Base-by-base conservation (phyloP, 306 rosid genomes). In the Vicia sativa region DNA sequence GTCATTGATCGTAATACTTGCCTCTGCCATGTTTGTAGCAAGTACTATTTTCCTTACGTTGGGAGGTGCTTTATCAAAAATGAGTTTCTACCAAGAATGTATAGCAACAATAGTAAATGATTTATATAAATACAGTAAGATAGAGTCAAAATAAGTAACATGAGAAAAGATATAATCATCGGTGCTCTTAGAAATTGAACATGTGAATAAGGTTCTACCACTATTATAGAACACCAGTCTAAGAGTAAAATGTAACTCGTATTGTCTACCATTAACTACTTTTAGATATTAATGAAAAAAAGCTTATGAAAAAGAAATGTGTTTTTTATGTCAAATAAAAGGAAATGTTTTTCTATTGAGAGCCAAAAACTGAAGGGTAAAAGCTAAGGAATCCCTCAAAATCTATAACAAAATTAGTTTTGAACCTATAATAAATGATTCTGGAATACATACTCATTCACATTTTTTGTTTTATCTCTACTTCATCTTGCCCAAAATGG, bases 11-110 rank as follows among this genome's bases (percentile, higher is more conserved):
- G 98, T 92, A 78, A 92, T 92, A 80, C 98, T 87, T 62, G 98
- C 98, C 86, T 92, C 98, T 50, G 98, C 98, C 96, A 92, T 92
- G 81, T 92, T 92, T 56, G 98, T 92, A 35, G 98, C 96, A 65
- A 92, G 92, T 76, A 92, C 85, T 18, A 92, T 77, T 89, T 92
- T 92, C 46, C 96, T 91, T 23, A 92, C 86, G 77, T 89, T 92
- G 62, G 90, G 89, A 65, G 89, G 92, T 3, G 96, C 85, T 59
- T 73, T 87, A 71, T 85, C 98, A 83, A 92, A 92, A 81, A 92
- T 92, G 80, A 89, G 84, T 83, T 82, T 89, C 98, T 92, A 78
- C 82, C 77, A 62, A 59, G 49, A 70, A 81, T 70, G 26, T 52
- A 54, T 18, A 66, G 48, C 19, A 39, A 59, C 31, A 35, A 16